Conservation (phyloP, 2,329 filamentous ascomycete species). For the Sporothrix sp. region DNA sequence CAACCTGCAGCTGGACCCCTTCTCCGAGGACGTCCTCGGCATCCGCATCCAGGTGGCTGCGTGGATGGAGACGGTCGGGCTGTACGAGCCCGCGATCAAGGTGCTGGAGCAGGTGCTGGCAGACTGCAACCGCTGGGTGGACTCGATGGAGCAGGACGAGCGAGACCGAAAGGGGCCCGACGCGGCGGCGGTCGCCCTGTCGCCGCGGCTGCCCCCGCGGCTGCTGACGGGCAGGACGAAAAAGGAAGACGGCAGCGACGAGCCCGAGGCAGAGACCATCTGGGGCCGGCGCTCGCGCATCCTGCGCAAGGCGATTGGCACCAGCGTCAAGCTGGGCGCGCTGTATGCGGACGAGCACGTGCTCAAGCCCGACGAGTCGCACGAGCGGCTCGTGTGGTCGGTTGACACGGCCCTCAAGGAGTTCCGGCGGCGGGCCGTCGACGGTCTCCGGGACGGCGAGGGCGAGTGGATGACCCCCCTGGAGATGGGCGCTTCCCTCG, state of each 20-base stretch:
- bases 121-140: conserved; percentile 57
- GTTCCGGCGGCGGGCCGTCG: conserved; percentile 53
- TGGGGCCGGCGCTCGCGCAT: conserved; percentile 55
- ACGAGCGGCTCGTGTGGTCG: conserved; percentile 67
- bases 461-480: conserved; percentile 60
- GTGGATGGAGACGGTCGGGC: conserved; percentile 68
- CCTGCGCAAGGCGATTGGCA: conserved; percentile 62
- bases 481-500: conserved; percentile 64
- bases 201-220: conserved; percentile 9
- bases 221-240: neutral
- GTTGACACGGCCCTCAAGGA: conserved; percentile 74
- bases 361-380: conserved; percentile 61
- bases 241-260: neutral
- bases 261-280: conserved; percentile 33
- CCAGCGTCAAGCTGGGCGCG: conserved; percentile 75
- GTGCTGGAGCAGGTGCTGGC: conserved; percentile 66
- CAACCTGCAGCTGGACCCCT: conserved; percentile 71
- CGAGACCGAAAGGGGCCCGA: conserved; percentile 29
- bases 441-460: conserved; percentile 61
- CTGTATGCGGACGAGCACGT: conserved; percentile 72
- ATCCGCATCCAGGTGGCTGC: conserved; percentile 73
- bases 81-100: conserved; percentile 60
- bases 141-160: conserved; percentile 41
- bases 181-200: conserved; percentile 20
- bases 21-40: conserved; percentile 83